These are phyloP conservation scores for Hordeum marinum DNA, from an alignment of 176 grass and related monocot genomes.

Conservation along the genomic window DNA sequence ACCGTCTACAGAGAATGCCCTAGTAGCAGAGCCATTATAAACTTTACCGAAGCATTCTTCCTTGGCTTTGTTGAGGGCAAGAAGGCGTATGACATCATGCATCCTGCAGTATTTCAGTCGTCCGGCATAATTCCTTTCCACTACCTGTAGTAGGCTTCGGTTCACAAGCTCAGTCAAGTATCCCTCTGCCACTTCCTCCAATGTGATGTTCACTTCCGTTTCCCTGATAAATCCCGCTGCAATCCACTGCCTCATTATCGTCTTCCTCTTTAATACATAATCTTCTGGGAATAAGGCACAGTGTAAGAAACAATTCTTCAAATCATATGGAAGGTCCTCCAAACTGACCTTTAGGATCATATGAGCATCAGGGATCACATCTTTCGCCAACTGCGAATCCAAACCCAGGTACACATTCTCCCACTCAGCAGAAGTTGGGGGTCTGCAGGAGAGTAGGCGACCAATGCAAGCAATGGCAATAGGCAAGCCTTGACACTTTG, in stretches of 20 bases:
- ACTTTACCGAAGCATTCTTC: no score
- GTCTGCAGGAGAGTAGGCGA: not conserved
- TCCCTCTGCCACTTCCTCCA: slow-evolving; percentile 21
- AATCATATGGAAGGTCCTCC: not conserved
- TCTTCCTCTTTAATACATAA: not conserved
- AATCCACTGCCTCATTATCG: no score
- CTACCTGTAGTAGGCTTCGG: slow-evolving; percentile 20
- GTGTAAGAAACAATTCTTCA: not conserved
- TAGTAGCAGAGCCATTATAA: no score
- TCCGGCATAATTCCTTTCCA: slow-evolving; percentile 3
- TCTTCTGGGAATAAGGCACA: not conserved
- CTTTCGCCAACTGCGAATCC: not conserved
- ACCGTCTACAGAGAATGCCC: no score
- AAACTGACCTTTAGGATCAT: not conserved
- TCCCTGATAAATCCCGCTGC: no score
- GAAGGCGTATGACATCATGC: not conserved
- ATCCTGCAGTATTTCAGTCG: not conserved
- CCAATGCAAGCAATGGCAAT: not conserved
- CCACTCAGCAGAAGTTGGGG: not conserved
- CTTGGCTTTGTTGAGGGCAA: no score
- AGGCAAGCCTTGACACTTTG: no score
- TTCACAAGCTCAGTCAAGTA: not conserved
- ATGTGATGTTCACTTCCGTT: not conserved
- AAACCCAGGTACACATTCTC: not conserved
- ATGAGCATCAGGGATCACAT: not conserved